Evolutionary conservation across 768 basidiomycete species (phyloP), one percentile per base, ranked within the genome.

Genomic region (Tulasnella sp.): DNA sequence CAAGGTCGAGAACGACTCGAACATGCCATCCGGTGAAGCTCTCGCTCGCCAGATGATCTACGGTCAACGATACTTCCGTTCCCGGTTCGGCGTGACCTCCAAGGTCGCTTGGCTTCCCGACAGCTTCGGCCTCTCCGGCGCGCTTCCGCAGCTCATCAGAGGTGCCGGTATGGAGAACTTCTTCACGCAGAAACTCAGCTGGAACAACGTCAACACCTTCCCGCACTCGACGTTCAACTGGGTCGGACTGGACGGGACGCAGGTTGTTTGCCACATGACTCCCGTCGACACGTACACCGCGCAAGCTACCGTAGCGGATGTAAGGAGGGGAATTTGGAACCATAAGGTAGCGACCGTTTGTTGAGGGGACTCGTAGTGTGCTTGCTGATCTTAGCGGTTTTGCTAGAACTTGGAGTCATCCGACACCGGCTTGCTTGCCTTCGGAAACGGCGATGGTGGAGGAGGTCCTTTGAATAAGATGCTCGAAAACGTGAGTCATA

Each of bases 211-310:
- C 59, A 71, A 71, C 59, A 41, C 40, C 41, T 98, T 98, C 82
- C 97, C 96, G 14, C 94, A 98, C 78, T 89, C 92, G 2, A 95
- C 94, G 0, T 99, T 99, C 82, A 98, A 96, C 79, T 97, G 93
- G 93, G 89, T 82, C 35, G 95, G 95, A 19, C 89, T 97, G 73
- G 97, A 99, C 78, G 94, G 95, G 14, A 89, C 89, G 0, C 97
- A 98, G 79, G 89, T 98, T 14, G 80, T 98, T 36, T 97, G 93
- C 77, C 97, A 99, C 77, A 96, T 99, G 95, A 98, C 95, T 3
- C 96, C 96, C 37, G 90, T 91, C 81, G 91, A 94, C 77, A 95
- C 92, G 1, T 98, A 98, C 80, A 96, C 90, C 17, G 93, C 94
- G 0, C 94, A 97, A 80, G 93, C 90, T 42, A 92, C 86, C 1